phyloP scores from a whole-genome alignment of 805 yeast genomes.

The Nakazawaea populi region DNA sequence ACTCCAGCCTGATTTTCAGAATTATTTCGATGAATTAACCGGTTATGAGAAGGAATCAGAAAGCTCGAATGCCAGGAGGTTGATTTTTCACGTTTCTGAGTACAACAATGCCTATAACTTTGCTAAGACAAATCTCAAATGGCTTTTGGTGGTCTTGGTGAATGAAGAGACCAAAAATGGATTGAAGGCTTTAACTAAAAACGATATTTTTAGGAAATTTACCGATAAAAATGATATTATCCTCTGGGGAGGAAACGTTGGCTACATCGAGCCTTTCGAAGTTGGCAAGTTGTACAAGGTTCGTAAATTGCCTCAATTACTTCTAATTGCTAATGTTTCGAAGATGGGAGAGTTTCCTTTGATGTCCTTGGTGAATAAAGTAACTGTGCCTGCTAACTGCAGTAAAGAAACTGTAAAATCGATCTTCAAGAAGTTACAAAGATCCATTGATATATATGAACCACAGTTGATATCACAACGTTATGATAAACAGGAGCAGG shows the following conservation, averaged over 20 bases:
- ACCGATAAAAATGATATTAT: constrained; percentile 37
- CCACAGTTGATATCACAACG: constrained; percentile 58
- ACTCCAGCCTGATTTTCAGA: constrained; percentile 15
- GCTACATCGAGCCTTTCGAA: constrained; percentile 60
- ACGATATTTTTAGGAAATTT: constrained; percentile 34
- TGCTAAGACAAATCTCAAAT: constrained; percentile 37
- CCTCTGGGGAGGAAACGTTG: constrained; percentile 59
- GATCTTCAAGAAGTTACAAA: constrained; percentile 29
- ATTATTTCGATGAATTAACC: constrained; percentile 10
- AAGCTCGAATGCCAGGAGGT: constrained; percentile 7
- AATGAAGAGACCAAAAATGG: constrained; percentile 38
- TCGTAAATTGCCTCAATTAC: constrained; percentile 49
- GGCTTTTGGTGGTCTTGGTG: constrained; percentile 48
- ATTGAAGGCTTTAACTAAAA: constrained; percentile 39
- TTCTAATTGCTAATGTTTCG: constrained; percentile 47
- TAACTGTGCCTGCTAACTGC: constrained; percentile 15
- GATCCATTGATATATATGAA: constrained; percentile 46
- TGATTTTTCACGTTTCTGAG: constrained; percentile 23
- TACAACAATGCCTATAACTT: constrained; percentile 37
- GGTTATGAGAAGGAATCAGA: constrained; percentile 8
- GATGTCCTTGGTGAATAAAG: constrained; percentile 41
- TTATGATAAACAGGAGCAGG: constrained; percentile 54
- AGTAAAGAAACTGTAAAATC: constrained; percentile 15
- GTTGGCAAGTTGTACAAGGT: constrained; percentile 52
- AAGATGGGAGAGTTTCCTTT: constrained; percentile 43